Evolutionary conservation across 1,284 basidiomycete species (phyloP), one percentile per base, ranked within the genome.

Genomic region (Amylostereum areolatum): DNA sequence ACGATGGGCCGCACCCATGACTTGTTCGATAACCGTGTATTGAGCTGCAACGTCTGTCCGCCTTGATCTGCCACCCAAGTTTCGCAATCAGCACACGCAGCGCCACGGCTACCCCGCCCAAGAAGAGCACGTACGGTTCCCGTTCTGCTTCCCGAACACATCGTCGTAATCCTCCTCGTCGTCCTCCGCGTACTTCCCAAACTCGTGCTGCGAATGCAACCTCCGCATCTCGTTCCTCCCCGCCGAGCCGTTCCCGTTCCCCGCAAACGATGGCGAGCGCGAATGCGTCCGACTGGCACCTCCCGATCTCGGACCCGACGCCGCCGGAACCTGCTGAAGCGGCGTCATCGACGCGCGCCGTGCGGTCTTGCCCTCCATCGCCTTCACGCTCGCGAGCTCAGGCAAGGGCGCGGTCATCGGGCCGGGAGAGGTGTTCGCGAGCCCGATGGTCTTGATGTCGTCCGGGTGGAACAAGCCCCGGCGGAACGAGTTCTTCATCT

Each of bases 91-190:
- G 49, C 44, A 28, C 50, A 43, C 28, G 45, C 44, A 44, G 25
- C 48, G 12, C 37, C 30, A 29, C 9, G 11, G 48, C 18, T 35
- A 49, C 37, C 48, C 25, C 29, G 6, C 53, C 27, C 51, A 46
- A 44, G 33, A 29, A 43, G 46, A 50, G 27, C 11, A 67, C 83
- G 63, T 56, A 85, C 86, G 70, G 10, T 75, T 73, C 27, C 80
- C 78, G 53, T 77, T 84, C 31, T 72, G 73, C 65, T 88, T 89
- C 51, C 80, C 89, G 64, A 94, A 93, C n/a, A 94, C 82, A 68
- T 94, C 92, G 45, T 92, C 89, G 61, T 93, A 94, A 62, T 94
- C 87, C 60, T 95, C 92, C 39, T 79, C 76, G 37, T 92, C 89
- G 25, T 78, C 78, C 66, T 95, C 93, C 5, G 87, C 73, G 65